These are phyloP conservation scores for Pseudopyricularia javanii DNA, from an alignment of 2,329 filamentous ascomycete species.

Conservation along the genomic window DNA sequence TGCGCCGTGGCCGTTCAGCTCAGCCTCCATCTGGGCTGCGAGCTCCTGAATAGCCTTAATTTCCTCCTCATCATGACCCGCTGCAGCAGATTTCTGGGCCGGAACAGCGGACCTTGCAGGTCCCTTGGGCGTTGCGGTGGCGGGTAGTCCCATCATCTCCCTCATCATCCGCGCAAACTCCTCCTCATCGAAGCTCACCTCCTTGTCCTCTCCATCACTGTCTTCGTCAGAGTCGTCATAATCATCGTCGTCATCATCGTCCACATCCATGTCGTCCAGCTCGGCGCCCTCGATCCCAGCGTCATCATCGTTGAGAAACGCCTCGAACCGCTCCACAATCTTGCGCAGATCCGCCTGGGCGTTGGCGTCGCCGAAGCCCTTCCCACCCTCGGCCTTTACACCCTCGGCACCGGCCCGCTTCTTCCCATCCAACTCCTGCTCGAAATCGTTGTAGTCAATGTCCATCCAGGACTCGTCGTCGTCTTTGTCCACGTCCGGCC, in stretches of 20 bases:
- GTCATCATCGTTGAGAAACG: slow-evolving; percentile 76
- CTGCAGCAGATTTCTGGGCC: slow-evolving; percentile 3
- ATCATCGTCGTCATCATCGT: slow-evolving; percentile 39
- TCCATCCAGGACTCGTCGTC: slow-evolving; percentile 89
- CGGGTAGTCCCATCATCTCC: slow-evolving; percentile 68
- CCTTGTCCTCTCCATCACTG: slow-evolving; percentile 58
- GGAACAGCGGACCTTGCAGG: background rate
- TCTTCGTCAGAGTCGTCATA: slow-evolving; percentile 39
- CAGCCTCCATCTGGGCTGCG: slow-evolving; percentile 58
- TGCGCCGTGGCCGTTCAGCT: slow-evolving; percentile 57
- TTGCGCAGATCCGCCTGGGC: slow-evolving; percentile 70
- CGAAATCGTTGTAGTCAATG: slow-evolving; percentile 70
- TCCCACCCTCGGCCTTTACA: slow-evolving; percentile 12
- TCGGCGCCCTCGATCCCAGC: slow-evolving; percentile 72
- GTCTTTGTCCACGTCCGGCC: slow-evolving; percentile 49
- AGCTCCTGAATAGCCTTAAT: slow-evolving; percentile 52
- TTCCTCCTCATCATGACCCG: slow-evolving; percentile 32
- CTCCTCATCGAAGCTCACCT: slow-evolving; percentile 70
- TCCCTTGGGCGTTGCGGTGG: slow-evolving; percentile 3
- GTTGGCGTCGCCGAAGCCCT: slow-evolving; percentile 50
- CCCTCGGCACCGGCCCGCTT: slow-evolving; percentile 9
- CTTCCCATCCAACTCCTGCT: slow-evolving; percentile 7
- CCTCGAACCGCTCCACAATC: slow-evolving; percentile 88
- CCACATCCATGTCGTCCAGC: slow-evolving; percentile 57
- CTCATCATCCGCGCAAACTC: slow-evolving; percentile 82